phyloP scores from a whole-genome alignment of 441 rosid species.

The Mallotus japonicus region DNA sequence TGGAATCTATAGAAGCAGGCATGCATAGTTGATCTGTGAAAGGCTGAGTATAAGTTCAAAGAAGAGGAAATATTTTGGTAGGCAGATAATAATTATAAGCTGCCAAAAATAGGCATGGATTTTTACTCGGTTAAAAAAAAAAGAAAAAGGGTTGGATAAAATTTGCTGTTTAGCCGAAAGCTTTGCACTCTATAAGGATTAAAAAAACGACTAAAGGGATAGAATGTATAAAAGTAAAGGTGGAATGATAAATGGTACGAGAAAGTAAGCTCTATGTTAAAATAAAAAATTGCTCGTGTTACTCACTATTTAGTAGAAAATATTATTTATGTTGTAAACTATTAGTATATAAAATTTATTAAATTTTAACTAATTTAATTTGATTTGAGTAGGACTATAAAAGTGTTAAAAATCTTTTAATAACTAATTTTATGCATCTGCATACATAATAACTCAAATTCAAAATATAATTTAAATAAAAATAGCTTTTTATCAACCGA shows the following conservation, averaged over 20 bases:
- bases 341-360: too few species aligned
- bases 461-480: too few species aligned
- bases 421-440: too few species aligned
- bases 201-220: slow-evolving; percentile 1
- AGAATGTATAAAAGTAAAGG: neutral
- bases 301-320: too few species aligned
- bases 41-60: neutral
- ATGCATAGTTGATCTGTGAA: neutral
- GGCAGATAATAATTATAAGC: neutral
- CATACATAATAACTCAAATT: too few species aligned
- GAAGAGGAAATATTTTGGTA: neutral
- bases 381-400: too few species aligned
- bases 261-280: too few species aligned
- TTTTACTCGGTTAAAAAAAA: neutral
- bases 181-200: slow-evolving; percentile 6
- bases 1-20: neutral
- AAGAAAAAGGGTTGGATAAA: neutral
- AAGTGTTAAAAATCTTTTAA: too few species aligned
- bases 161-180: slow-evolving; percentile 18
- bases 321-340: too few species aligned
- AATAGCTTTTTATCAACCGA: too few species aligned
- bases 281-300: too few species aligned
- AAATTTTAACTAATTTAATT: too few species aligned
- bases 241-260: neutral
- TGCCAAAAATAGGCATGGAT: neutral